Base-by-base conservation (phyloP, 2,329 filamentous ascomycete species). In the Nectriaceae sp. region DNA sequence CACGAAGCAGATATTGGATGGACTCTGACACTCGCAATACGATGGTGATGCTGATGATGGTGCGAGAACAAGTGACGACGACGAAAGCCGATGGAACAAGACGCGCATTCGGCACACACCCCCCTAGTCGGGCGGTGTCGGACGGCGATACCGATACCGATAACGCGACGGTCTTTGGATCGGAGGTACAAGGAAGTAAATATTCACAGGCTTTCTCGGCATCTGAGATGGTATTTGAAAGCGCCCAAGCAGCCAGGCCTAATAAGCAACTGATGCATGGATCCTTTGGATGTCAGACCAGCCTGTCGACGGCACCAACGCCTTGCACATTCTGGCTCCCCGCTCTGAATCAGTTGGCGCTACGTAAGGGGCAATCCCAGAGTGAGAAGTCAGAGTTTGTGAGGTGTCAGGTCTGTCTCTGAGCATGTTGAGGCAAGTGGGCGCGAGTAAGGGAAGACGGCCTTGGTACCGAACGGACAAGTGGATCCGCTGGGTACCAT, bases 91-190 rank as follows among this genome's bases (percentile, higher is more conserved):
- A 6, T 37, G 33, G 6, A 18, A 16, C 18, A 11, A 6, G 18
- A 37, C 22, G 38, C 40, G 43, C 16, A 26, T 41, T 44, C 42
- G 24, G 24, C 37, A 16, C 40, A 21, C 43, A 42, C 39, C 47
- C 49, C 47, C 47, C 44, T 44, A 40, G 44, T 33, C 40, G 44
- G 50, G 52, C 57, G 55, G 60, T 62, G 50, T 61, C 47, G 55
- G 55, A 61, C 54, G 59, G 59, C 52, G 51, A 62, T 47, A 53
- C 53, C 49, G 51, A 47, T 55, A 53, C 54, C 51, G 47, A 57
- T 56, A 48, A 46, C 40, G 48, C 44, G 31, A 31, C 26, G n/a
- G n/a, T n/a, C n/a, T n/a, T n/a, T n/a, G n/a, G n/a, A n/a, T n/a
- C n/a, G n/a, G n/a, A n/a, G n/a, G n/a, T n/a, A n/a, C n/a, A n/a